Conservation (phyloP, 331 rosid genomes). For the Pyrus hybrid region DNA sequence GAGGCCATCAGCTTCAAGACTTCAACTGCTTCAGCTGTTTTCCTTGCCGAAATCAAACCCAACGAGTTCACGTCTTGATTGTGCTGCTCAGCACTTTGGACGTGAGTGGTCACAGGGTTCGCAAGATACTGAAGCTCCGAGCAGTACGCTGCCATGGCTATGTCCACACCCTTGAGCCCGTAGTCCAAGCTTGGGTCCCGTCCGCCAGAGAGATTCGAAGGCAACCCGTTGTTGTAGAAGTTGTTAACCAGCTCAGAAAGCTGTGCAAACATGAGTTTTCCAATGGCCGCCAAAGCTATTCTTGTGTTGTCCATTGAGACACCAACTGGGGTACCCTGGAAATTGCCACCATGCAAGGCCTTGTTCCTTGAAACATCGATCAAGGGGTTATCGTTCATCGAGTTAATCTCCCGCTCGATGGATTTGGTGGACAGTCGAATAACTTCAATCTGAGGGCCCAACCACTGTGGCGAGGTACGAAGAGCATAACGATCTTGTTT, state of each 20-base stretch:
- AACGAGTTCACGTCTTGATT: conserved; percentile 30
- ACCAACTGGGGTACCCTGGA: conserved; percentile 27
- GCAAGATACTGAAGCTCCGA: conserved; percentile 31
- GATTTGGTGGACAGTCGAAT: conserved; percentile 19
- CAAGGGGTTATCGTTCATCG: conserved; percentile 21
- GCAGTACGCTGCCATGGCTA: conserved; percentile 31
- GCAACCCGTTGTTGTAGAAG: neutral
- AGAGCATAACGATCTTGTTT: conserved; percentile 33
- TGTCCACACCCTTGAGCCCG: conserved; percentile 21
- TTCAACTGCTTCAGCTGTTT: conserved; percentile 28
- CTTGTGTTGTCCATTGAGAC: conserved; percentile 35
- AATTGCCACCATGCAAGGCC: conserved; percentile 37
- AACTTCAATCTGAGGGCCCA: conserved; percentile 35
- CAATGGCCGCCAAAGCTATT: conserved; percentile 29
- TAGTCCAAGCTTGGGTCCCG: conserved; percentile 10
- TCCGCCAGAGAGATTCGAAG: neutral
- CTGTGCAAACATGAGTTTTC: conserved; percentile 32
- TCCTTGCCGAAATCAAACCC: conserved; percentile 20
- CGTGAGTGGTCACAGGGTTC: conserved; percentile 32
- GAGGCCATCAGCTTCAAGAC: conserved; percentile 15
- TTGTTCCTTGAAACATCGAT: conserved; percentile 29
- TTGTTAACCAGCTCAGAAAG: conserved; percentile 16
- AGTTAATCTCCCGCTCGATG: conserved; percentile 32
- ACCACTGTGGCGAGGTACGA: conserved; percentile 38
- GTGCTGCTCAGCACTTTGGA: conserved; percentile 28